phyloP scores from a whole-genome alignment of 208 protist species.

The Leishmania braziliensis region DNA sequence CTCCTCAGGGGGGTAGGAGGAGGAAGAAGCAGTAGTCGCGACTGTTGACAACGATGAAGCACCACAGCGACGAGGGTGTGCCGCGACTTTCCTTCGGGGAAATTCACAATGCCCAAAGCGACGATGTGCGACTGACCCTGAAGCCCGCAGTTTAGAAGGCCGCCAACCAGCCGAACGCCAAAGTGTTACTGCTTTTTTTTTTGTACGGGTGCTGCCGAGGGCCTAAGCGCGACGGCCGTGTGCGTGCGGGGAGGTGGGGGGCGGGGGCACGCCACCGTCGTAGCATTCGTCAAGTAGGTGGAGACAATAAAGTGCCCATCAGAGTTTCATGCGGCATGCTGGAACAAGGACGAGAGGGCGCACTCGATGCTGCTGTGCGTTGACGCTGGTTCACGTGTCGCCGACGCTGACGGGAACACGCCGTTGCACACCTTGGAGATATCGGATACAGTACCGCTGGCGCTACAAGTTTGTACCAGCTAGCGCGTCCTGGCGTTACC shows the following conservation, averaged over 20 bases:
- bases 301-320: slow-evolving; percentile 37
- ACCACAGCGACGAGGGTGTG: slow-evolving; percentile 41
- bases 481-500: too few species aligned
- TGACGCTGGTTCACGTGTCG: slow-evolving; percentile 45
- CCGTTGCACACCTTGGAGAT: slow-evolving; percentile 61
- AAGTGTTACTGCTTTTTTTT: slow-evolving; percentile 51
- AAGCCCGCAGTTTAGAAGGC: slow-evolving; percentile 16
- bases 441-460: slow-evolving; percentile 38
- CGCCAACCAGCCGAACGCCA: slow-evolving; percentile 29
- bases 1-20: neutral
- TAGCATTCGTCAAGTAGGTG: slow-evolving; percentile 44
- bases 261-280: slow-evolving; percentile 15
- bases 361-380: slow-evolving; percentile 37
- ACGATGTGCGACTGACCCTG: slow-evolving; percentile 8
- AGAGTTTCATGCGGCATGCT: slow-evolving; percentile 53
- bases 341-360: slow-evolving; percentile 49
- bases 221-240: slow-evolving; percentile 30
- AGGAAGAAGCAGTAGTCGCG: slow-evolving; percentile 23
- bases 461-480: slow-evolving; percentile 14
- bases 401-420: slow-evolving; percentile 51
- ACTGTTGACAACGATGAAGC: slow-evolving; percentile 52
- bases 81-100: slow-evolving; percentile 38
- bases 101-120: slow-evolving; percentile 35
- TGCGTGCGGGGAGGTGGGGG: too few species aligned
- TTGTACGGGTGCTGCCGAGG: slow-evolving; percentile 9